Evolutionary conservation across 495 filamentous ascomycete genomes (phyloP).

Genomic region (Barbatosphaeria neglecta): DNA sequence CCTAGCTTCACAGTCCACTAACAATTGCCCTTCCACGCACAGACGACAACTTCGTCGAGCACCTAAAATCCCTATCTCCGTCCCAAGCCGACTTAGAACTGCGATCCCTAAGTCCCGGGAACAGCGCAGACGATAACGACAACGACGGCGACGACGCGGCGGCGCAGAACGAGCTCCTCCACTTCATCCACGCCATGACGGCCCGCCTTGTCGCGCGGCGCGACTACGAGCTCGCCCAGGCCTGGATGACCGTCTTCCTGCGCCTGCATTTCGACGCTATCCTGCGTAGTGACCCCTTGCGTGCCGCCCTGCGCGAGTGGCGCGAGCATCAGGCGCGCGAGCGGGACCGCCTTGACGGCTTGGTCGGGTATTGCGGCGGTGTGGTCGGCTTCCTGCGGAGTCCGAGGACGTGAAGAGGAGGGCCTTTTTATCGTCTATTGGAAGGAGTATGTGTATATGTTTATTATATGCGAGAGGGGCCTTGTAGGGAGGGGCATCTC

Average conservation of each 20-base stretch:
- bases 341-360: slow-evolving; percentile 52
- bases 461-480: no score
- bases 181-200: slow-evolving; percentile 69
- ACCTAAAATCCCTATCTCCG: slow-evolving; percentile 69
- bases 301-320: slow-evolving; percentile 50
- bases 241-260: slow-evolving; percentile 92
- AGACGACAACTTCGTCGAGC: slow-evolving; percentile 52
- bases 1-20: slow-evolving; percentile 1
- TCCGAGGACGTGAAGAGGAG: slow-evolving; percentile 27
- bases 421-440: no score
- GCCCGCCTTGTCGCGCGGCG: slow-evolving; percentile 47
- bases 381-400: slow-evolving; percentile 82
- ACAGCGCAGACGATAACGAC: slow-evolving; percentile 4
- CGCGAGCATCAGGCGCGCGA: slow-evolving; percentile 54
- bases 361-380: slow-evolving; percentile 79
- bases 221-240: slow-evolving; percentile 89
- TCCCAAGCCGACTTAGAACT: slow-evolving; percentile 81
- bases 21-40: slow-evolving; percentile 7
- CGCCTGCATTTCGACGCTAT: slow-evolving; percentile 52
- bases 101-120: slow-evolving; percentile 52
- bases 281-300: slow-evolving; percentile 26
- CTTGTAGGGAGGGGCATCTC: no score
- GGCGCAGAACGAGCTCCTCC: slow-evolving; percentile 39
- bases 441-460: not conserved
- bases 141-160: slow-evolving; percentile 18